Base-by-base conservation (phyloP, 345 rosid genomes). In the Eucalyptus brandiana region DNA sequence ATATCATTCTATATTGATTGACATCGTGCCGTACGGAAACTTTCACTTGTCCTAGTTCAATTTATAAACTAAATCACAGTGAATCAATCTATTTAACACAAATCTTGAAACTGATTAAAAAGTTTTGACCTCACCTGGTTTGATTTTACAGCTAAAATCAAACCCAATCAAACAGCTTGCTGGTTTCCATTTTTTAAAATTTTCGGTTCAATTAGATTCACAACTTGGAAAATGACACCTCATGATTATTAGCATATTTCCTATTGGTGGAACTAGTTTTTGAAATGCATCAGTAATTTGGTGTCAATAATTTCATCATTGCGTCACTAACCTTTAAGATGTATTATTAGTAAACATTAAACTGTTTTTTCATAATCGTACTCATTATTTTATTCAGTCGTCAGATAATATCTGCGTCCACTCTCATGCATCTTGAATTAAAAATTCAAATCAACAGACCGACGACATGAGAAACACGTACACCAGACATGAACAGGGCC, bases 21-120 rank as follows among this genome's bases (percentile, higher is more conserved):
- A 65, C 1, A 62, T 62, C 8, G 0, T 62, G 11, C 6, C 6
- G 0, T 28, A 60, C 0, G 1, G 4, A 28, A 67, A n/a, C 76
- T 67, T 30, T 62, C 6, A 4, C 21, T 67, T 65, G 19, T 17
- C 13, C 0, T 9, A 4, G 2, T 69, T 34, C 6, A 40, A 18
- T 69, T 69, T 32, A 9, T 9, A 32, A 34, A 34, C 0, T 2
- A 21, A 9, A 69, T 34, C 7, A 9, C n/a, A 67, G 10, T 0
- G 12, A n/a, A 32, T n/a, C 44, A 34, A 17, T 69, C 8, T 9
- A 17, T 69, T 69, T 34, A 5, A 18, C 42, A 69, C 44, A 9
- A 17, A 69, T 9, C 44, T 69, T 18, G 44, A 3, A 18, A 34
- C 0, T 3, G 4, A 69, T 34, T 18, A 34, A 69, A 17, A 17